Evolutionary conservation across 1,284 basidiomycete genomes (phyloP), one percentile per base, ranked within the genome.

Genomic region (Ganoderma meredithae): DNA sequence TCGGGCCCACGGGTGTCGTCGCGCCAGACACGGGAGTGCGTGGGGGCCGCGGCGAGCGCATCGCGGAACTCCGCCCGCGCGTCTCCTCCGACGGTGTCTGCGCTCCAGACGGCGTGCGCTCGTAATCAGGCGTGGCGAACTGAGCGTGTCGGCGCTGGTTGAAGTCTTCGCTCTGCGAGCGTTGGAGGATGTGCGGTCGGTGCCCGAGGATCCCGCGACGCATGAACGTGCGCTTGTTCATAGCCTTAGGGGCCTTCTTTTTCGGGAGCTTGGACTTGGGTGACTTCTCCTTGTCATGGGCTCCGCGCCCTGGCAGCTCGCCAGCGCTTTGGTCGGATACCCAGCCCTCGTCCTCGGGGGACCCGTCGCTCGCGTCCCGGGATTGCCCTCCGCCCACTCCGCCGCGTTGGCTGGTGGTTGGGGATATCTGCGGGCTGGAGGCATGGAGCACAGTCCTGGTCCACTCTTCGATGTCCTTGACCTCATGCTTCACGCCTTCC

Each of bases 241-340:
- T 75, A 40, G 69, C 68, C 64, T 75, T 74, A 25, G 58, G 68
- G 27, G 69, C 66, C 65, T 74, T 72, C 40, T 44, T 66, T 67
- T 76, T 73, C 25, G 74, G 70, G 25, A 73, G 72, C 43, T 73
- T 70, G 31, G 59, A 58, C 25, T 63, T 66, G 22, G 65, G 55
- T 39, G 58, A 43, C 40, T 60, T 60, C 6, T 59, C 56, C n/a
- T 33, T 12, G 12, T 33, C 56, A 33, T 62, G 62, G 1, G 27
- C 67, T n/a, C 39, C 22, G 25, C 53, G 22, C 31, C 66, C 60
- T 8, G 75, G 69, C 10, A 67, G 65, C 65, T 75, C 66, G 56
- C 71, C 71, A 36, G 69, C 70, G 65, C 78, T 82, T 19, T 73
- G 76, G 62, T 86, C 84, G 0, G 84, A 86, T 63, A 82, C 79